These are phyloP conservation scores for Erodium moschatum DNA, from an alignment of 441 rosid species.

Conservation along the genomic window DNA sequence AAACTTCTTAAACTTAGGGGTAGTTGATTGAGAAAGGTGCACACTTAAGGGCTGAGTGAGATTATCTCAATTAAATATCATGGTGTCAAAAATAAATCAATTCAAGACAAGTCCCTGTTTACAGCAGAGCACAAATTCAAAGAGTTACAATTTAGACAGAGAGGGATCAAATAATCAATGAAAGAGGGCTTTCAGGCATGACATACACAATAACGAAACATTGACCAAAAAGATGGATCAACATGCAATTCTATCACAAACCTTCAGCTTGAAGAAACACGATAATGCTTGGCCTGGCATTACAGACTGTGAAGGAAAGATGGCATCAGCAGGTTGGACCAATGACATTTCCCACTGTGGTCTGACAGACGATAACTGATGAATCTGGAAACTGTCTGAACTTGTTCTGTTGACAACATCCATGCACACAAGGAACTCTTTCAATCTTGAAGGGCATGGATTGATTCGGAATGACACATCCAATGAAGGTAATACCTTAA, in stretches of 20 bases:
- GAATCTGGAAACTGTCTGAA: constrained; percentile 59
- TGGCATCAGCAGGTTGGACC: constrained; percentile 60
- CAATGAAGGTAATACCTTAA: constrained; percentile 73
- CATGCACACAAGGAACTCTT: constrained; percentile 82
- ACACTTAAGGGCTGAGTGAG: too few relatives aligned
- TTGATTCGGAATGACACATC: constrained; percentile 70
- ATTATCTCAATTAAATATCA: too few relatives aligned
- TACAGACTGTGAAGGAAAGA: constrained; percentile 54
- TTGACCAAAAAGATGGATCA: neutral
- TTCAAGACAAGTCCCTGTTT: too few relatives aligned
- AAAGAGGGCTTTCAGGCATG: too few relatives aligned
- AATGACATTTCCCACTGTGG: constrained; percentile 71
- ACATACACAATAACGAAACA: constrained; percentile 3
- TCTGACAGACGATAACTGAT: constrained; percentile 74
- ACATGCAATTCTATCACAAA: constrained; percentile 23
- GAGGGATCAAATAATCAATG: neutral
- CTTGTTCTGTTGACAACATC: constrained; percentile 67
- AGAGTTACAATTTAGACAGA: too few relatives aligned
- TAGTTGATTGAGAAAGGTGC: too few relatives aligned
- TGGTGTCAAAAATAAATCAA: too few relatives aligned
- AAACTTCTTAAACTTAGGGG: too few relatives aligned
- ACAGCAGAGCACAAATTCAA: too few relatives aligned
- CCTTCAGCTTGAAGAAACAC: constrained; percentile 82
- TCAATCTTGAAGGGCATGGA: constrained; percentile 74
- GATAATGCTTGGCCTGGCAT: constrained; percentile 77